These are phyloP conservation scores for Penicillium silybi DNA, from an alignment of 495 filamentous ascomycete genomes.

Conservation along the genomic window DNA sequence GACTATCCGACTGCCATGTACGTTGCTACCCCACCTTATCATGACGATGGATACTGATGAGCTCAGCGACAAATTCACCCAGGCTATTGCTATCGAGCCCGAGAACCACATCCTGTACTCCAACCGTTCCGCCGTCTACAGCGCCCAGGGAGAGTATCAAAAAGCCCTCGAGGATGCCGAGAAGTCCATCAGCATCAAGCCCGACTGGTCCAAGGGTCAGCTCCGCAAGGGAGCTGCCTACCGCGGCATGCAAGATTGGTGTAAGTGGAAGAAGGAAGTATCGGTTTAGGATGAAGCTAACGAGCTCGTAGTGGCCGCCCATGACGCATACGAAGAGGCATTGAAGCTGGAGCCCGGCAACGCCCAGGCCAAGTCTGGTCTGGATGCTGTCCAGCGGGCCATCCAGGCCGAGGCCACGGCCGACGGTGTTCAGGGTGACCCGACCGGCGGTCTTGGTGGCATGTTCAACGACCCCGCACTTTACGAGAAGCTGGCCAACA, in stretches of 20 bases:
- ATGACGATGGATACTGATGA: conserved; percentile 11
- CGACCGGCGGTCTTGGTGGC: conserved; percentile 70
- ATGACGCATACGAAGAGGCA: conserved; percentile 87
- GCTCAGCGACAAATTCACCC: conserved; percentile 80
- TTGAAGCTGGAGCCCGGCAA: conserved; percentile 88
- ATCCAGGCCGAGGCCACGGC: conserved; percentile 73
- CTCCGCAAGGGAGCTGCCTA: conserved; percentile 85
- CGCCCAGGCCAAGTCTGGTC: conserved; percentile 84
- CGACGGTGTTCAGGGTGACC: conserved; percentile 64
- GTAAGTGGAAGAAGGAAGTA: conserved; percentile 36
- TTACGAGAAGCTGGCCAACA: conserved; percentile 82
- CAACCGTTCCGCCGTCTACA: conserved; percentile 94
- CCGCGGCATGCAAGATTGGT: conserved; percentile 79
- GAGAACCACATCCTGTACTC: conserved; percentile 95
- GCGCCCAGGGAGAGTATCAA: conserved; percentile 82
- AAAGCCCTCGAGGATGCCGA: conserved; percentile 84
- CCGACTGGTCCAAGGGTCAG: conserved; percentile 97
- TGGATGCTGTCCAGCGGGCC: conserved; percentile 79
- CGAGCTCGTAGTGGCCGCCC: conserved; percentile 58
- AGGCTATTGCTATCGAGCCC: conserved; percentile 87
- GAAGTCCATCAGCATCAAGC: conserved; percentile 89
- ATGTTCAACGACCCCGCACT: conserved; percentile 93
- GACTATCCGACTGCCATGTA: conserved; percentile 96
- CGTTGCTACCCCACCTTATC: conserved; percentile 38
- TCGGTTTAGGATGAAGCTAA: background rate